Base-by-base conservation (phyloP, 1,284 basidiomycete species). In the Naganishia cerealis region DNA sequence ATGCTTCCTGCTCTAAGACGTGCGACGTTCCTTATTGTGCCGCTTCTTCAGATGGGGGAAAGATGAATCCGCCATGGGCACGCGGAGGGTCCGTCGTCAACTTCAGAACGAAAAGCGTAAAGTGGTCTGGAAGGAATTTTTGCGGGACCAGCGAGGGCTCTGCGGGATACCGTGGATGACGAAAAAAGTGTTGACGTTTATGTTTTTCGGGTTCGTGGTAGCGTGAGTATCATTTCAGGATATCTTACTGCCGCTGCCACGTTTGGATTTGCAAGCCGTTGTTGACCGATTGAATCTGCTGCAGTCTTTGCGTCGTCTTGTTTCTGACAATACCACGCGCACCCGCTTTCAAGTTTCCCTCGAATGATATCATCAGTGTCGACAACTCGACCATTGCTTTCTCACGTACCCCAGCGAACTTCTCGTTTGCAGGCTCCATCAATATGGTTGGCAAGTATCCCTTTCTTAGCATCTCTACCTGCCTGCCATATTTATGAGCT, bases 291-390 rank as follows among this genome's bases (percentile, higher is more conserved):
- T 24, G 18, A n/a, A n/a, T 50, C 9, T 24, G 5, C 26, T 8
- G 2, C 73, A 92, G 90, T 2, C 79, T 88, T 55, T 88, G 84
- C 16, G 77, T 93, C 70, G 79, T 87, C 7, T 82, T 94, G 18
- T 90, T 84, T 39, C 87, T 94, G 77, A 86, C 86, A 13, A 85
- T 94, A 61, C 92, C 92, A 8, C 87, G 92, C 65, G 89, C 90
- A 1, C 91, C 92, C 0, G 75, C 76, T 46, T 87, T 92, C 75
- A 79, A 82, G 16, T 87, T 91, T 77, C 90, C 91, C 0, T 65
- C 66, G 21, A 40, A 29, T 9, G 38, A 58, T 39, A 40, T 68
- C 36, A 83, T 94, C 46, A 76, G 76, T 4, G 81, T 83, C 29
- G 87, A 89, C 16, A 86, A 84, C 61, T 84, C 86, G 0, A 86